Evolutionary conservation across 148 eudicot species (phyloP), one percentile per base, ranked within the genome.

Genomic region (Tetragonia tetragonoides): DNA sequence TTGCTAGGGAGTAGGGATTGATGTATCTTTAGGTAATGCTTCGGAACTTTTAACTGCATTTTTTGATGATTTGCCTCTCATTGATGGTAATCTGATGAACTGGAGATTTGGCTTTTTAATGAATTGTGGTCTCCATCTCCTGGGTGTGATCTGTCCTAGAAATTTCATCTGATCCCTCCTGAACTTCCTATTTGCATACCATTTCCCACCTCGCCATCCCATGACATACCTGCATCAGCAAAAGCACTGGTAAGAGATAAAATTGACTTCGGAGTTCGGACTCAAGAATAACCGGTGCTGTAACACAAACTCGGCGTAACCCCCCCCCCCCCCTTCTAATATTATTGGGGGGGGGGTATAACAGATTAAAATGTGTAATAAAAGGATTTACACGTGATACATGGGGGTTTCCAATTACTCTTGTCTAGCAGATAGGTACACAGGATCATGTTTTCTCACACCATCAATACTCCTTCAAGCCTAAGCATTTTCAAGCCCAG

Each of bases 121-220:
- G 70, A 78, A 78, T 53, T 78, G 84, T 39, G 78, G 82, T 75
- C 75, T 92, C 96, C 94, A 91, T 79, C 83, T 80, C 81, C 79
- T 88, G 63, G 97, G 94, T 82, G 90, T 95, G 65, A 85, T 81
- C 61, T 91, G 97, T 70, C 97, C 99, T 12, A 91, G 77, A 78
- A 87, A 75, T 82, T 90, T 93, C 99, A 95, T 83, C 77, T 95
- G 97, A 59, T 93, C 97, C 82, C 75, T 93, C 78, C 84, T 83
- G 73, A 90, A 90, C 68, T 85, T 89, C 74, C 97, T 87, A 83
- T 84, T 90, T 20, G 94, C 89, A 70, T 87, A 91, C 97, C 99
- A 90, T 77, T 79, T 87, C 53, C 99, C 99, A 69, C 97, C 97
- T 63, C 97, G 88, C 97, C 94, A 95, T 61, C 99, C 99, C 82